phyloP scores from a whole-genome alignment of 192 early-diverging fungal species.

The Chytriomyces hyalinus region DNA sequence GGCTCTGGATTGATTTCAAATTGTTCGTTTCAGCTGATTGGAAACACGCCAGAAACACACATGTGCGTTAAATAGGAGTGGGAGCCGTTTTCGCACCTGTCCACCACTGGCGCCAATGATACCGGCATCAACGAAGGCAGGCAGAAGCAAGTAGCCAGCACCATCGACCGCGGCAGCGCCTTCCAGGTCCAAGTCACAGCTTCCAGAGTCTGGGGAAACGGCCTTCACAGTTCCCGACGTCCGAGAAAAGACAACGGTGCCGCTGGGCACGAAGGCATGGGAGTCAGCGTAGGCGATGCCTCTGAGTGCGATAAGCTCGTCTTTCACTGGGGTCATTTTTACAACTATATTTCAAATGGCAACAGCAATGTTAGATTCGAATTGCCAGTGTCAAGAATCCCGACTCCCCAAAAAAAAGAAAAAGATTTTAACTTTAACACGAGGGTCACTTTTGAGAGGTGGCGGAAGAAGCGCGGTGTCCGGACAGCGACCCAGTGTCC shows the following conservation, averaged over 20 bases:
- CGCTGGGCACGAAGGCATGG: background rate
- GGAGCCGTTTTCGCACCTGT: too few relatives aligned
- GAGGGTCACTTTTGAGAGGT: too few relatives aligned
- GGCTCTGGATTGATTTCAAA: background rate
- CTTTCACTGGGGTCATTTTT: background rate
- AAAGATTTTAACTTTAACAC: too few relatives aligned
- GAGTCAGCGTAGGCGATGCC: background rate
- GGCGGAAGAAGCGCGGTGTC: too few relatives aligned
- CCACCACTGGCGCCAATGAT: conserved; percentile 14
- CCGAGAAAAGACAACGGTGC: background rate
- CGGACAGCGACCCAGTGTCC: too few relatives aligned
- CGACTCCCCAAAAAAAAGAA: too few relatives aligned
- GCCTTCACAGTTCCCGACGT: background rate
- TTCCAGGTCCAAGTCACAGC: background rate
- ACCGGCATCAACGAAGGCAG: conserved; percentile 48
- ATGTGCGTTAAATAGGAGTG: too few relatives aligned
- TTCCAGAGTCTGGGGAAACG: background rate
- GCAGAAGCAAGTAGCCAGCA: conserved; percentile 46
- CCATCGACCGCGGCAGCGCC: conserved; percentile 31
- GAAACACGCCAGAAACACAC: too few relatives aligned
- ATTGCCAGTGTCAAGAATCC: too few relatives aligned
- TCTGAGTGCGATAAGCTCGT: background rate
- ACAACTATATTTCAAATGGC: background rate
- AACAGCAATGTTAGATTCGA: too few relatives aligned
- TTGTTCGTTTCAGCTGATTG: too few relatives aligned